phyloP scores from a whole-genome alignment of 2,329 filamentous ascomycete genomes.

The Claviceps sorghi region DNA sequence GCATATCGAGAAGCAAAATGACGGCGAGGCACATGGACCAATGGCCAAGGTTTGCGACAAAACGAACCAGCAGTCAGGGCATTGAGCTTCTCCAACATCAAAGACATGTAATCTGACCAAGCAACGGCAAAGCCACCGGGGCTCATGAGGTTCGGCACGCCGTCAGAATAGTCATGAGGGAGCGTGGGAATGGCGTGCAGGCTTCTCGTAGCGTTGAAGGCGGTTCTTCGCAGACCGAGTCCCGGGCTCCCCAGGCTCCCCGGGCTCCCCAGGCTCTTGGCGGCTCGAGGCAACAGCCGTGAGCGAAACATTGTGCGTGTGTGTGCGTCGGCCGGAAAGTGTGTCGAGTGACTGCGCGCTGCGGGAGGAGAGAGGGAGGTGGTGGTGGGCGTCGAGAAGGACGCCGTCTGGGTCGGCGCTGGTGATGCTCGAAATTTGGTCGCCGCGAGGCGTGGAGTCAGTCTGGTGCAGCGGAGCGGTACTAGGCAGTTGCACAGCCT shows the following conservation, averaged over 20 bases:
- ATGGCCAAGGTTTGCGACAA: slow-evolving; percentile 1
- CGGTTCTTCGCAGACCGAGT: slow-evolving; percentile 21
- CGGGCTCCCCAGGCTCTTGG: slow-evolving; percentile 22
- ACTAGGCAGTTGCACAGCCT: neutral
- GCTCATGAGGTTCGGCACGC: slow-evolving; percentile 58
- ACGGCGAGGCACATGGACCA: neutral
- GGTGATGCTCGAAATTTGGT: slow-evolving; percentile 1
- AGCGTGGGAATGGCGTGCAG: slow-evolving; percentile 34
- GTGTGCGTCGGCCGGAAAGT: neutral
- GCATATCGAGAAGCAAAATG: neutral
- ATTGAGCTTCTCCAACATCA: slow-evolving; percentile 66
- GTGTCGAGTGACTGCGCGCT: neutral
- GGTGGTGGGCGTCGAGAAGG: too few species aligned
- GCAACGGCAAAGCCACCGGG: slow-evolving; percentile 56
- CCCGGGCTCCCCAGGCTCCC: slow-evolving; percentile 21
- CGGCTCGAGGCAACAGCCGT: slow-evolving; percentile 34
- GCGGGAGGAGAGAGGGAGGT: neutral
- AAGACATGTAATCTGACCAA: slow-evolving; percentile 69
- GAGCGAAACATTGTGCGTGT: slow-evolving; percentile 32
- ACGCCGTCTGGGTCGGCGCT: neutral
- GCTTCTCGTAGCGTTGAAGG: slow-evolving; percentile 23
- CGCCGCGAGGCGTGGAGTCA: neutral
- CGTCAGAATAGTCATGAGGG: slow-evolving; percentile 30
- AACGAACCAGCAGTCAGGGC: slow-evolving; percentile 52
- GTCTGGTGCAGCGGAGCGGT: too few species aligned